Evolutionary conservation across 2,329 filamentous ascomycete species (phyloP).

Genomic region (Cytospora chrysosperma): DNA sequence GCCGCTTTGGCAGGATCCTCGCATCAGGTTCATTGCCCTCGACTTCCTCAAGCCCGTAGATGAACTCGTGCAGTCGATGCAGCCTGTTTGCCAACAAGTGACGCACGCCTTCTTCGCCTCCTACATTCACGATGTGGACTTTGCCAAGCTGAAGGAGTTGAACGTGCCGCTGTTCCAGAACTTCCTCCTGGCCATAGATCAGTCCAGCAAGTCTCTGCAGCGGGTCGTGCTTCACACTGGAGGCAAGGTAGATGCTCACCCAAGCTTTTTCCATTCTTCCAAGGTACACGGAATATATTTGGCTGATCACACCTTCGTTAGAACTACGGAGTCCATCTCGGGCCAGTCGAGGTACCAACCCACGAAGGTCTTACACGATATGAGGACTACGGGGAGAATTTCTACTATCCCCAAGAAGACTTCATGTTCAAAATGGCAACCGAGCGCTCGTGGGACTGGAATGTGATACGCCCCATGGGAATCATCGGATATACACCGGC

Average conservation of each 20-base stretch:
- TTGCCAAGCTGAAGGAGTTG: conserved; percentile 15
- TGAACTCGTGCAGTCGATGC: conserved; percentile 19
- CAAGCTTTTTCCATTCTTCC: too few species aligned
- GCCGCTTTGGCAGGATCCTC: conserved; percentile 22
- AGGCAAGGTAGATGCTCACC: conserved; percentile 12
- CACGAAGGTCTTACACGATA: conserved; percentile 42
- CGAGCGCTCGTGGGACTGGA: conserved; percentile 29
- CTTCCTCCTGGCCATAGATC: conserved; percentile 19
- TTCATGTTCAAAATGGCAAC: conserved; percentile 32
- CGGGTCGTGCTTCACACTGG: conserved; percentile 23
- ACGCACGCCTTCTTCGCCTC: conserved; percentile 25
- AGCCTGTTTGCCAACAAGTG: conserved; percentile 11
- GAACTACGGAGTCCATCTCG: conserved; percentile 49
- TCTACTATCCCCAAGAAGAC: conserved; percentile 47
- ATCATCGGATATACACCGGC: conserved; percentile 33
- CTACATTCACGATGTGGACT: conserved; percentile 21
- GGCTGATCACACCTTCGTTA: conserved; percentile 36
- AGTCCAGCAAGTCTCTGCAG: conserved; percentile 10
- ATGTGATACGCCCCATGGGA: conserved; percentile 32
- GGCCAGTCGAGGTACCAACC: conserved; percentile 42
- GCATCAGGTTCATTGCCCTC: conserved; percentile 19
- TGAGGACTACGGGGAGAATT: conserved; percentile 41
- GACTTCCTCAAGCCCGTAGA: conserved; percentile 24
- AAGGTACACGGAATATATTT: too few species aligned
- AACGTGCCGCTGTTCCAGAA: conserved; percentile 23